A percentile compares a stretch with the other conserved stretches of the same genome.
These are phyloP conservation scores for Trichoderma arundinaceum DNA, from an alignment of 2,329 filamentous ascomycete species.

Conservation along the genomic window DNA sequence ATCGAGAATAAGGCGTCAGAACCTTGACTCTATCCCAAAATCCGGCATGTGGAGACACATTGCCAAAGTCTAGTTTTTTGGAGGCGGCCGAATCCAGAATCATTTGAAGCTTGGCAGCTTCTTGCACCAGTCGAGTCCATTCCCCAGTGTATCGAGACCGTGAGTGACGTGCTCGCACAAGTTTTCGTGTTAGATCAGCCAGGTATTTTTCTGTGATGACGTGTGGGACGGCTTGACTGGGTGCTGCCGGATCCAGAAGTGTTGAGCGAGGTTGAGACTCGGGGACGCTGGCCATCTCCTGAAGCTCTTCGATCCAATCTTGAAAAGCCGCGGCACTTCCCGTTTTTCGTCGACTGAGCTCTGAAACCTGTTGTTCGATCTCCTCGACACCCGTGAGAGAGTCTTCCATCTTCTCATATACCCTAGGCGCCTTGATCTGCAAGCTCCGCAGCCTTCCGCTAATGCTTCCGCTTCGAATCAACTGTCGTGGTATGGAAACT, in stretches of 20 bases:
- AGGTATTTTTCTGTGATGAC: constrained; percentile 93
- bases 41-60: constrained; percentile 60
- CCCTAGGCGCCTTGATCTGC: constrained; percentile 77
- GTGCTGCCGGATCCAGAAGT: constrained; percentile 50
- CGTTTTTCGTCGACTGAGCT: constrained; percentile 80
- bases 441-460: constrained; percentile 75
- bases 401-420: constrained; percentile 88
- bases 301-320: constrained; percentile 96
- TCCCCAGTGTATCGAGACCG: constrained; percentile 82
- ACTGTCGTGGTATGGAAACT: constrained; percentile 82
- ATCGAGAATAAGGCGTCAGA: constrained; percentile 81
- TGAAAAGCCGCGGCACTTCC: constrained; percentile 76
- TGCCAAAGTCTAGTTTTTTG: constrained; percentile 77
- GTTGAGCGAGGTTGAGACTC: constrained; percentile 60
- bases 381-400: constrained; percentile 79
- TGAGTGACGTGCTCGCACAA: constrained; percentile 82
- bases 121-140: constrained; percentile 79
- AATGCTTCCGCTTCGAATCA: constrained; percentile 81
- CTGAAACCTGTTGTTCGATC: constrained; percentile 78
- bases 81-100: constrained; percentile 85
- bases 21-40: constrained; percentile 62
- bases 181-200: constrained; percentile 82
- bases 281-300: constrained; percentile 73
- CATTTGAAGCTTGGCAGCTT: constrained; percentile 75
- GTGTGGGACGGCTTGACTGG: constrained; percentile 64